Evolutionary conservation across 1,284 basidiomycete genomes (phyloP).

Genomic region (Phenoliferia sp.): DNA sequence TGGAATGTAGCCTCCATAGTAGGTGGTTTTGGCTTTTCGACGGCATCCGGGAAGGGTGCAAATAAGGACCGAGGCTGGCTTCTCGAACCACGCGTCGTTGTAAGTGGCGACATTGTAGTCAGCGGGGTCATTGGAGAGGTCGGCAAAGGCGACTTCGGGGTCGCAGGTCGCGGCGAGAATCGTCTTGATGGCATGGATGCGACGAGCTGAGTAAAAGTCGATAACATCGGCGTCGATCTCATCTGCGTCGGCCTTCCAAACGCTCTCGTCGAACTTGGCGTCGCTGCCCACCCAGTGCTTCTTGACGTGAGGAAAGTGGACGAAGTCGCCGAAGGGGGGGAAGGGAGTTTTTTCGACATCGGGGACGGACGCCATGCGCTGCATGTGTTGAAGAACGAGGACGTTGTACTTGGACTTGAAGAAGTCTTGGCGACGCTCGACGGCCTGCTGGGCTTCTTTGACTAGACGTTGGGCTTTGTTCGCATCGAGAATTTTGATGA

Average conservation of each 20-base stretch:
- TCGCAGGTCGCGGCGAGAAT: slow-evolving; percentile 9
- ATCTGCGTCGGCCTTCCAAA: neutral
- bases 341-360: neutral
- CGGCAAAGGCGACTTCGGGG: neutral
- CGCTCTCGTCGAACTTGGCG: neutral
- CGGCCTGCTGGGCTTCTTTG: no score
- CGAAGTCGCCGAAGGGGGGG: slow-evolving; percentile 1
- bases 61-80: slow-evolving; percentile 3
- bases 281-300: neutral
- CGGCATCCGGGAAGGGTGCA: neutral
- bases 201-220: neutral
- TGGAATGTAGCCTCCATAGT: neutral
- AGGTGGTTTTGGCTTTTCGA: neutral
- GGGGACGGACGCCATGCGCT: no score
- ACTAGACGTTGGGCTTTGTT: neutral
- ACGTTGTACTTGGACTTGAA: neutral
- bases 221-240: slow-evolving; percentile 3
- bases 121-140: neutral
- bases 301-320: slow-evolving; percentile 3
- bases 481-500: neutral
- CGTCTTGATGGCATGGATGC: neutral
- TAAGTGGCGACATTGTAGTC: neutral
- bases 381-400: neutral
- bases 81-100: slow-evolving; percentile 6
- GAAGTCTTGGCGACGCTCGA: no score